Evolutionary conservation across 345 rosid genomes (phyloP), one percentile per base, ranked within the genome.

Genomic region (Hypericum perforatum): DNA sequence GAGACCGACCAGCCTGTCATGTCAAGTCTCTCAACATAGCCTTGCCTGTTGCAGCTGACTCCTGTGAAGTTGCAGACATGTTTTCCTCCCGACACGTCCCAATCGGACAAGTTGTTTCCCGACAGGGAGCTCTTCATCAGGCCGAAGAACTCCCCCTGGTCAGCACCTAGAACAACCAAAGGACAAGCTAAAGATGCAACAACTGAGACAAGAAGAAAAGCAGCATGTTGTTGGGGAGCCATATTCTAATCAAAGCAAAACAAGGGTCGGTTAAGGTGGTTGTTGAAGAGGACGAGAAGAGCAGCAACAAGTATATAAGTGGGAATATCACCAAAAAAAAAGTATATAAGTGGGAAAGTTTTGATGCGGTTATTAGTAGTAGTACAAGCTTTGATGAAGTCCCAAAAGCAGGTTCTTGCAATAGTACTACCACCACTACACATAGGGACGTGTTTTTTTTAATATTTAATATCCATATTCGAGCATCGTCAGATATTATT

Each of bases 11-110:
- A 70, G n/a, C 71, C 76, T 3, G 78, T 32, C 6, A 86, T 46
- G 70, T 90, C 86, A 61, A 90, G 37, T 60, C 56, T 45, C 5
- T 74, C 81, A 14, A 84, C 97, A 12, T 63, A 49, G 4, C 94
- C 97, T 52, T 52, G 45, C 41, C 45, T 37, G 49, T 90, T 72
- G 71, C 97, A 90, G 64, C 64, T 16, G 45, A 90, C 74, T 9
- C 95, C 96, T 0, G 68, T 66, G 68, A 82, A 82, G 59, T 84
- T 72, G 75, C 97, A 90, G 69, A 42, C 66, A 47, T 70, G 46
- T 39, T 54, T 68, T 16, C 55, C 66, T 45, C 68, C 79, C n/a
- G 54, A 43, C 41, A 66, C 43, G 48, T 80, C 65, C 97, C 97
- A 90, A 52, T 68, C 71, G 41, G 79, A 70, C 57, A 84, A 62